These are phyloP conservation scores for Arachnomyces sp. DNA, from an alignment of 2,329 filamentous ascomycete genomes.

Conservation along the genomic window DNA sequence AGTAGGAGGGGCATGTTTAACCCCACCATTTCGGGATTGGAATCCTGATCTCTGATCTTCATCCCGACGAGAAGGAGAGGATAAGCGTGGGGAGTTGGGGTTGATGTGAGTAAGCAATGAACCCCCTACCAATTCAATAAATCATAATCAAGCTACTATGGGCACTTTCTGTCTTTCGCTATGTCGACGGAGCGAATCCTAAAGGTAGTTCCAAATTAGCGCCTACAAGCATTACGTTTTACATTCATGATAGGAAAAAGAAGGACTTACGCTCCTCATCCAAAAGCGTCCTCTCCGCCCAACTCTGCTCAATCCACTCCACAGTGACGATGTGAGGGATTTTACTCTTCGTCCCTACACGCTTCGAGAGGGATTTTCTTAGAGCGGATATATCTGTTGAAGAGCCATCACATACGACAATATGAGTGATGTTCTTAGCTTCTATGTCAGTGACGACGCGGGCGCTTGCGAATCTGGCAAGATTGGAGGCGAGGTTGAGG, in stretches of 20 bases:
- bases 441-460: constrained; percentile 44
- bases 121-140: too few relatives aligned
- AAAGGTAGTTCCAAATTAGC: background rate
- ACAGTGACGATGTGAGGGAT: constrained; percentile 63
- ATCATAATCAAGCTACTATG: too few relatives aligned
- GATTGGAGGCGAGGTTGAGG: constrained; percentile 45
- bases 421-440: constrained; percentile 59
- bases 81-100: too few relatives aligned
- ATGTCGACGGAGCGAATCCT: background rate
- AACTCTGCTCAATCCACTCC: constrained; percentile 72
- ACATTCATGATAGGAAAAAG: background rate
- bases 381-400: constrained; percentile 38
- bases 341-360: constrained; percentile 28
- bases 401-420: constrained; percentile 53
- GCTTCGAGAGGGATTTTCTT: constrained; percentile 19
- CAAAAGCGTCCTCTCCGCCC: constrained; percentile 67
- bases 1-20: too few relatives aligned
- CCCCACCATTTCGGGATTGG: too few relatives aligned
- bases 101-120: too few relatives aligned
- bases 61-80: too few relatives aligned
- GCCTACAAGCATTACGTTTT: too few relatives aligned
- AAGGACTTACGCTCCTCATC: constrained; percentile 60
- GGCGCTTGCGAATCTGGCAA: constrained; percentile 64
- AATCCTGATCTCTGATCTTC: background rate
- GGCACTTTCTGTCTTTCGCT: too few relatives aligned